Conservation (phyloP, 805 yeast species). For the Metschnikowia kunwiensis region DNA sequence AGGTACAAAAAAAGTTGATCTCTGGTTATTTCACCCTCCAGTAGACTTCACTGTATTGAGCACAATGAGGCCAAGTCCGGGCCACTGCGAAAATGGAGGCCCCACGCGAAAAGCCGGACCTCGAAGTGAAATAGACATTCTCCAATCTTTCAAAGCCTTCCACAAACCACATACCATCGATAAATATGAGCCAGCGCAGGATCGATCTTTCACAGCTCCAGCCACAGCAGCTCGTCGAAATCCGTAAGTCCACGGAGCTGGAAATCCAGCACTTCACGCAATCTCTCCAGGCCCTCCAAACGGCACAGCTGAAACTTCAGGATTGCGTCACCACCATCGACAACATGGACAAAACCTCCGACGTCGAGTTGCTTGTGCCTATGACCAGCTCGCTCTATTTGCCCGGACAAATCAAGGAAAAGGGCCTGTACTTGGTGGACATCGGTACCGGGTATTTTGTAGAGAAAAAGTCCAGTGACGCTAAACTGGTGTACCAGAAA, state of each 20-base stretch:
- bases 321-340: slow-evolving; percentile 77
- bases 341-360: slow-evolving; percentile 40
- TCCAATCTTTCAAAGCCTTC: no score
- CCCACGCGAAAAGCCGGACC: no score
- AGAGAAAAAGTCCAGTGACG: slow-evolving; percentile 68
- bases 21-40: no score
- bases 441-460: slow-evolving; percentile 96
- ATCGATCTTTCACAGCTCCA: slow-evolving; percentile 68
- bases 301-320: slow-evolving; percentile 77
- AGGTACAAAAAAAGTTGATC: no score
- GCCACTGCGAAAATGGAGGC: no score
- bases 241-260: slow-evolving; percentile 77
- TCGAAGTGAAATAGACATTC: no score
- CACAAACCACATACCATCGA: no score
- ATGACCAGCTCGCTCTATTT: slow-evolving; percentile 85
- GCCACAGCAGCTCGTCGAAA: slow-evolving; percentile 80
- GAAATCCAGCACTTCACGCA: slow-evolving; percentile 84
- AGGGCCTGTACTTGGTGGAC: slow-evolving; percentile 77
- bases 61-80: no score
- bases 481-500: slow-evolving; percentile 65
- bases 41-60: no score
- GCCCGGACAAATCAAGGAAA: slow-evolving; percentile 72
- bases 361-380: slow-evolving; percentile 70
- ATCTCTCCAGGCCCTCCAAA: slow-evolving; percentile 76
- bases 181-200: slow-evolving; percentile 24